Base-by-base conservation (phyloP, 208 protist species). In the Crithidia bombi region DNA sequence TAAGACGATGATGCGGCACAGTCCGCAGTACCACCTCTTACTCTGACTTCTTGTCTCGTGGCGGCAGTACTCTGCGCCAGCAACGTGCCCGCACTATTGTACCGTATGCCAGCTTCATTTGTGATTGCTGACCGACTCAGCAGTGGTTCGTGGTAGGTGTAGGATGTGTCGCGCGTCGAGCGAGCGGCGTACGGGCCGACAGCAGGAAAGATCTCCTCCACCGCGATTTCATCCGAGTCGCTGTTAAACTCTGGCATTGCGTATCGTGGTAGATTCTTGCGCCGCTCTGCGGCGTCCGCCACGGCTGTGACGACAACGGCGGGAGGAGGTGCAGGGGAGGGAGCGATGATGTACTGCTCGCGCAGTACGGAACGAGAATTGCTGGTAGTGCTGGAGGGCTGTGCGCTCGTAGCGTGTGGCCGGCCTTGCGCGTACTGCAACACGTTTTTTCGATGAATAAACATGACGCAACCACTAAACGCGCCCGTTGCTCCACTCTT, bases 171-270 rank as follows among this genome's bases (percentile, higher is more conserved):
- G 5, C 12, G 17, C 1, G 26, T 26, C 2, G 39, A 47, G 4
- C 10, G 6, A 1, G 36, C 36, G 9, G 28, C 28, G 19, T n/a
- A 14, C 4, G 41, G 36, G 0, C 41, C 41, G 14, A n/a, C 3
- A 3, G 28, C 12, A 5, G 36, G 17, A 28, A 49, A 64, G 17
- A 62, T 47, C 41, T 49, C 39, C 26, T 49, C 39, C 28, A 49
- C 57, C 23, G 38, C n/a, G 25, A 64, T 64, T 28, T 51, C 39
- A 4, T 64, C 57, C 28, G 41, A 64, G 57, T 64, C 57, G n/a
- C 57, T 64, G 23, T 17, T 36, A 19, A 12, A n/a, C 32, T 44
- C 23, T 10, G 30, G 12, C 6, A 5, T 12, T 2, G 33, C 30
- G 38, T 19, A 15, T 23, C 23, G 55, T 9, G 7, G 25, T 10